phyloP scores from a whole-genome alignment of 768 basidiomycete species.

The Myochromella boudieri region DNA sequence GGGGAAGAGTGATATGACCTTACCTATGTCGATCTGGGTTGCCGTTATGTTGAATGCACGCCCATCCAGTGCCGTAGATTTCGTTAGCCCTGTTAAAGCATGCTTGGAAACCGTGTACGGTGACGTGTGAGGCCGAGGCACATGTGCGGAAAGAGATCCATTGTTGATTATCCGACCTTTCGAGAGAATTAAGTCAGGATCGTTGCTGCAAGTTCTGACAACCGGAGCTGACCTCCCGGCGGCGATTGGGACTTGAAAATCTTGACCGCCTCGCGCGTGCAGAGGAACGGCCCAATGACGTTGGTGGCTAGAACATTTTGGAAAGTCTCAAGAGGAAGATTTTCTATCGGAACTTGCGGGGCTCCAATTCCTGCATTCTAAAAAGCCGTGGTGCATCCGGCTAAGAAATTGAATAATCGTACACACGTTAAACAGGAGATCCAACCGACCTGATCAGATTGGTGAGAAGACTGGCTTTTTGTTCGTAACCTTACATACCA shows the following conservation, averaged over 20 bases:
- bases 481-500: conserved; percentile 40
- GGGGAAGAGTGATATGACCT: conserved; percentile 5
- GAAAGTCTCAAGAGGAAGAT: conserved; percentile 60
- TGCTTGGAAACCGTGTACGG: conserved; percentile 83
- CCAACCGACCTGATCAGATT: conserved; percentile 51
- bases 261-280: conserved; percentile 71
- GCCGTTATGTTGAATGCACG: conserved; percentile 70
- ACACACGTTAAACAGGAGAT: conserved; percentile 79
- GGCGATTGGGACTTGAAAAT: conserved; percentile 75
- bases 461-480: neutral
- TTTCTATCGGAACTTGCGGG: conserved; percentile 52
- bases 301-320: conserved; percentile 70
- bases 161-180: conserved; percentile 83
- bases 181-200: neutral
- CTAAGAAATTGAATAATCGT: neutral
- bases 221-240: conserved; percentile 54
- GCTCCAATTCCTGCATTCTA: conserved; percentile 77
- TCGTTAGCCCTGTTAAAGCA: conserved; percentile 75
- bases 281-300: conserved; percentile 70
- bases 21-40: conserved; percentile 84
- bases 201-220: neutral
- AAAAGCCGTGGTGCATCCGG: neutral
- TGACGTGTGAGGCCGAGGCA: conserved; percentile 60
- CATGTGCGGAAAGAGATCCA: conserved; percentile 72
- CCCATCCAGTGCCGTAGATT: conserved; percentile 75